Base-by-base conservation (phyloP, 2,329 filamentous ascomycete species). In the Hirsutella rhossiliensis region DNA sequence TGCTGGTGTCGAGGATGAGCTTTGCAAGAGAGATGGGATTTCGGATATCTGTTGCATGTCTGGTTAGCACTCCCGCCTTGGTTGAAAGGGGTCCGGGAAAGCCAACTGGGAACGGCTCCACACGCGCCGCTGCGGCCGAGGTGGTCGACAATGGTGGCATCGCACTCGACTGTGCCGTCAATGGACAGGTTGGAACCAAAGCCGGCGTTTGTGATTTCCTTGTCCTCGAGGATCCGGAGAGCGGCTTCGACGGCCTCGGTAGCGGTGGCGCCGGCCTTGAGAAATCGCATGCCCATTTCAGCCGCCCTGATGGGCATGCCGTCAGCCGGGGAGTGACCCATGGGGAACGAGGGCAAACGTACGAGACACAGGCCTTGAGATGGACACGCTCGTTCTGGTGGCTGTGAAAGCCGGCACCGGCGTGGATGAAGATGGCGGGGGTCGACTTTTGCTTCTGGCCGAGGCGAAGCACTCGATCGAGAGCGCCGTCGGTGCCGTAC, bases 181-280 rank as follows among this genome's bases (percentile, higher is more conserved):
- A 94, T 85, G 38, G 87, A 82, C 20, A 98, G 69, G 56, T 98
- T 98, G 64, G 92, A 98, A 40, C 94, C 92, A 59, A 85, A 97
- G 0, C 92, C 92, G 32, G 90, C 86, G 61, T 98, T 98, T 31
- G 94, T 98, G 52, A 98, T 94, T 56, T 96, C 88, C 45, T 84
- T 82, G 59, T 98, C 87, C 64, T 98, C 92, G 17, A 98, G 78
- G 18, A 87, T 72, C 52, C 83, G 86, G 55, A 98, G 80, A 28
- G 92, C 87, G 42, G 84, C 82, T 62, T 96, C 92, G 19, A 96
- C 84, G 15, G 89, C 92, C 57, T 97, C 87, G 4, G 90, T 73
- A 5, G 92, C 87, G 37, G 80, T 79, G 11, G 82, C 84, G 20
- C 92, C 92, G 49, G 75, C 77, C 55, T 77, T 84, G 47, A 98